Conservation (phyloP, 768 basidiomycete species). For the Clavaria fumosa region DNA sequence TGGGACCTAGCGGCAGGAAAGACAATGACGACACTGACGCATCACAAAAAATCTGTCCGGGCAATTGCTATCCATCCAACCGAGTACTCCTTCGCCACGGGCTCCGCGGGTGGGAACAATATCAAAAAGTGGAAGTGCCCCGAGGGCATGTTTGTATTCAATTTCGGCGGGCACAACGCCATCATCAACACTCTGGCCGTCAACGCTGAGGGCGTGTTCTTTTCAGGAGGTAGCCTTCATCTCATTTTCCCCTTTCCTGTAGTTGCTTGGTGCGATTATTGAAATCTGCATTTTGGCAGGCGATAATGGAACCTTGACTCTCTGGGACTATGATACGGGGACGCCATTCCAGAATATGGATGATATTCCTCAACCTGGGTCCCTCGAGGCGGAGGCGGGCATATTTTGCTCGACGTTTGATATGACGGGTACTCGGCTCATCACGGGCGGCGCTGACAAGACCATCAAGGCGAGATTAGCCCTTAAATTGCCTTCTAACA, state of each 20-base stretch:
- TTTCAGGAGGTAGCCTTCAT: constrained; percentile 75
- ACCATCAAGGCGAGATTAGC: constrained; percentile 72
- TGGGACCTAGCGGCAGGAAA: constrained; percentile 99
- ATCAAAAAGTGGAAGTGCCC: constrained; percentile 99
- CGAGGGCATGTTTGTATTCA: constrained; percentile 90
- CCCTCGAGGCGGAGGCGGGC: constrained; percentile 92
- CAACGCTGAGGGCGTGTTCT: constrained; percentile 92
- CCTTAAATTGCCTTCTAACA: constrained; percentile 2
- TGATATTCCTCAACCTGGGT: constrained; percentile 94
- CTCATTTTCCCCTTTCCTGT: constrained; percentile 2
- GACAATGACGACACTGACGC: constrained; percentile 92
- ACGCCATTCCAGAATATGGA: constrained; percentile 90
- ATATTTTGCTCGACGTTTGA: constrained; percentile 97
- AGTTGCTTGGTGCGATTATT: constrained; percentile 1
- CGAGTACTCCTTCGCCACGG: constrained; percentile 92
- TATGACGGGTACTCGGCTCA: constrained; percentile 82
- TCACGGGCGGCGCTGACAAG: constrained; percentile 96
- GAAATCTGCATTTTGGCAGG: too few species aligned
- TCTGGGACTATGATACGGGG: constrained; percentile 94
- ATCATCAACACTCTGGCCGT: constrained; percentile 94
- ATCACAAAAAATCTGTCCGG: constrained; percentile 97
- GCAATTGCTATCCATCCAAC: constrained; percentile 90
- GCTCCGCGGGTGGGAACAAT: constrained; percentile 96
- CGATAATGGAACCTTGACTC: constrained; percentile 80
- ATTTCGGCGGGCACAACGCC: constrained; percentile 91